Evolutionary conservation across 2,329 filamentous ascomycete genomes (phyloP), one percentile per base, ranked within the genome.

Genomic region (Graphilbum ipis-grandicollis): DNA sequence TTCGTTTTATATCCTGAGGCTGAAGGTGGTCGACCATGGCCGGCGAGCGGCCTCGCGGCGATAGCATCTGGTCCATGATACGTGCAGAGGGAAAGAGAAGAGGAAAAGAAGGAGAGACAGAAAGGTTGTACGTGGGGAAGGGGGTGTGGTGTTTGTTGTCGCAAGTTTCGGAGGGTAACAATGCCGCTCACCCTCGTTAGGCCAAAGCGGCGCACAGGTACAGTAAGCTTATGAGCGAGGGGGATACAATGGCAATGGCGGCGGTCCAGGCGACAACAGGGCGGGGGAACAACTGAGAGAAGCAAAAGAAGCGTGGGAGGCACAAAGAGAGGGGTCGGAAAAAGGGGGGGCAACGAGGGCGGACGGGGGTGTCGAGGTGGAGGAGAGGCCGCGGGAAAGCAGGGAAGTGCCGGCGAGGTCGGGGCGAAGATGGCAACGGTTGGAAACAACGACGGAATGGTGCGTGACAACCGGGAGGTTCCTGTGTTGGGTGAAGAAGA

Each of bases 1-100:
- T 68, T 54, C 73, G 71, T 55, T 68, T 79, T 76, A 79, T 77
- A 75, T 73, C 15, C n/a, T 39, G 65, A 60, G 62, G 54, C 52
- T 57, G 58, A 50, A 17, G 29, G 15, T 69, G 63, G 47, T 65
- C 65, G 50, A 68, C 65, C 51, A 63, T 62, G 50, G 75, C 76
- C 46, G 66, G 69, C 47, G 74, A 77, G 51, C 72, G 71, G 52
- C 71, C 71, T 53, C 68, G 62, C 45, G 50, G 52, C 48, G 51
- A 48, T 49, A 56, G 51, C 44, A 66, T 63, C 54, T 64, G 60
- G 58, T 71, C 66, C 65, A 71, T 69, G 33, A 28, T 35, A 17
- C 33, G 33, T 35, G 23, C 26, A 21, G 13, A 17, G 10, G 10
- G 10, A 23, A 23, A 10, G 5, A 5, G 21, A 5, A 10, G 21